phyloP scores from a whole-genome alignment of 345 rosid species.

The Noccaea bulbosa region DNA sequence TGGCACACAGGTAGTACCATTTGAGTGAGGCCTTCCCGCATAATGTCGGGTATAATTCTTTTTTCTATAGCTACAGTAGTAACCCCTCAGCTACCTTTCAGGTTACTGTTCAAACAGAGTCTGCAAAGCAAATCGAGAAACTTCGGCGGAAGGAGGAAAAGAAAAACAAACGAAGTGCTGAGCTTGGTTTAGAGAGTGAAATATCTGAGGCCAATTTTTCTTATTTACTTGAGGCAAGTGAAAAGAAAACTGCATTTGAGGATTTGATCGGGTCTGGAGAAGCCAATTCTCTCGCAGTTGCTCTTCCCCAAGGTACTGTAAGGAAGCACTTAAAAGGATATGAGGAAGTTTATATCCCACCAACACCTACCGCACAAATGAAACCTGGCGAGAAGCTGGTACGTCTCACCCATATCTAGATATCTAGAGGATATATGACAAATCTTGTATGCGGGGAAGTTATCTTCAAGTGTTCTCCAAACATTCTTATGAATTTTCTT shows the following conservation, averaged over 20 bases:
- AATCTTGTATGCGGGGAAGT: slow-evolving; percentile 11
- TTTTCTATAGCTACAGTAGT: slow-evolving; percentile 15
- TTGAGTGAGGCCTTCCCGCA: slow-evolving; percentile 27
- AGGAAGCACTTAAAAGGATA: slow-evolving; percentile 89
- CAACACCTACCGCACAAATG: slow-evolving; percentile 89
- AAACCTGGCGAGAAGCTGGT: slow-evolving; percentile 97
- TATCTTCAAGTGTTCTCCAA: slow-evolving; percentile 26
- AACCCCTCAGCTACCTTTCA: slow-evolving; percentile 42
- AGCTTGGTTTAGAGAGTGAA: slow-evolving; percentile 66
- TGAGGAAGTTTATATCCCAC: slow-evolving; percentile 92
- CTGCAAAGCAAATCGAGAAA: slow-evolving; percentile 87
- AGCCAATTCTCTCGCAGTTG: slow-evolving; percentile 56
- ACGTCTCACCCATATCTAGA: slow-evolving; percentile 36
- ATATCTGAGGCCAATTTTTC: slow-evolving; percentile 75
- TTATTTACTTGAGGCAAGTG: slow-evolving; percentile 88
- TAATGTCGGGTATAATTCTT: slow-evolving; percentile 18
- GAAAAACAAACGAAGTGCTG: slow-evolving; percentile 74
- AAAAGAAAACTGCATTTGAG: slow-evolving; percentile 69
- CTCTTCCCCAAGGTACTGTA: slow-evolving; percentile 92
- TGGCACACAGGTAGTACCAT: slow-evolving; percentile 80
- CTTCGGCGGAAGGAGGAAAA: slow-evolving; percentile 97
- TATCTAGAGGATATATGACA: slow-evolving; percentile 13
- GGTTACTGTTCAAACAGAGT: slow-evolving; percentile 96
- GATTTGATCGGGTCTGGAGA: slow-evolving; percentile 74
- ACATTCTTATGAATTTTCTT: background rate